These are phyloP conservation scores for Acacia melanoxylon DNA, from an alignment of 306 rosid genomes.

Conservation along the genomic window DNA sequence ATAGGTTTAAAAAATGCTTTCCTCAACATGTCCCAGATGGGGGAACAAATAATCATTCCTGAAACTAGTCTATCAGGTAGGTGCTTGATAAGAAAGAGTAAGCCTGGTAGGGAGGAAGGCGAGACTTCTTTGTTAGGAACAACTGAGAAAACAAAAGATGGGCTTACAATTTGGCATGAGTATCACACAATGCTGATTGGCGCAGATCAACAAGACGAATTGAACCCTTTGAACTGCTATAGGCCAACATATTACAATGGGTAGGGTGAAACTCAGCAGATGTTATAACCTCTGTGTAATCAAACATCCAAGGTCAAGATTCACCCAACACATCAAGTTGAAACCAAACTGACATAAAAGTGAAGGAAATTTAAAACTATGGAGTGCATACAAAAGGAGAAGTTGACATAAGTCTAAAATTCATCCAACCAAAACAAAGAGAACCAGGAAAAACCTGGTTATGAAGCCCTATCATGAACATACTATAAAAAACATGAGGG, in stretches of 20 bases:
- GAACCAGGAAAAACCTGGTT: not conserved
- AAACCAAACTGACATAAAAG: not conserved
- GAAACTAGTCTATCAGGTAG: not conserved
- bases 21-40: not conserved
- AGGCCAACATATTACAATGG: conserved; percentile 90
- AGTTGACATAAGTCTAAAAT: not conserved
- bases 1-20: conserved; percentile 7
- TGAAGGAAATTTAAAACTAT: not conserved
- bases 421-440: not conserved
- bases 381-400: not conserved
- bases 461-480: not conserved
- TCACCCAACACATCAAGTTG: conserved; percentile 15
- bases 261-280: conserved; percentile 99
- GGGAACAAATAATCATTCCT: not conserved
- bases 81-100: not conserved
- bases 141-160: conserved; percentile 4
- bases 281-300: conserved; percentile 96
- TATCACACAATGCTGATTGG: conserved; percentile 97
- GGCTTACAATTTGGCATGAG: conserved; percentile 88
- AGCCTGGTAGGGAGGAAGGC: not conserved
- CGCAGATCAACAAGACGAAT: conserved; percentile 95
- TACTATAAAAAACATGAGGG: not conserved
- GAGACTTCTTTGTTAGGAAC: not conserved
- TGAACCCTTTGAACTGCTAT: conserved; percentile 99
- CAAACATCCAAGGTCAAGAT: conserved; percentile 30